Evolutionary conservation across 2,329 filamentous ascomycete species (phyloP), one percentile per base, ranked within the genome.

Genomic region (Emericellopsis atlantica): DNA sequence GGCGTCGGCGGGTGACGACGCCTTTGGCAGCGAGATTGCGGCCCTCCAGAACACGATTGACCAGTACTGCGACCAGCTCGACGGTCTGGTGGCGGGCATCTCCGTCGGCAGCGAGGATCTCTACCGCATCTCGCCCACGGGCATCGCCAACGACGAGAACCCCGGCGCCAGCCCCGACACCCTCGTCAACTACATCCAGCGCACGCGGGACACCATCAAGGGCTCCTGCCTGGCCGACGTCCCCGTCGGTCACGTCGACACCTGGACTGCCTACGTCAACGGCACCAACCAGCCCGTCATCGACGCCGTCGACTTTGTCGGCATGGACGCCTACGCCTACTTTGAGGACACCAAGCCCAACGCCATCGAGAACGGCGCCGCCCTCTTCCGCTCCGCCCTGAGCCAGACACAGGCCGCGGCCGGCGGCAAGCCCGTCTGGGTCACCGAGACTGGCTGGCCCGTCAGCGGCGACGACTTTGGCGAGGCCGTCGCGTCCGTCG

Each of bases 381-480:
- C 59, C 15, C 74, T 88, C 39, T 92, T 93, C 68, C 67, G 79
- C 54, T 68, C 72, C 12, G 79, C 85, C 14, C 67, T 83, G 32
- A 61, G 69, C 39, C 67, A 71, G 44, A 84, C 82, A 29, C 59
- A 72, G 46, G 61, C 56, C 14, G 79, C 68, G 36, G 70, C 75
- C 31, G 65, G 70, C 31, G 75, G 74, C 54, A 90, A 88, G 70
- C 67, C 74, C 15, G 74, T 93, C 50, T 92, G 84, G 84, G 73
- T 93, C 46, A 92, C 87, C 23, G 87, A 94, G 71, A 92, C 86
- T 14, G 88, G 88, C 48, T 92, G 84, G 77, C 87, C 88, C 38
- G 77, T 88, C 40, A 77, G 70, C 51, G 88, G 87, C 42, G 64
- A 73, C 48, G 70, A 65, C 2, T 62, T 72, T 46, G 79, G 78